These are phyloP conservation scores for Rhododendron ovatum DNA, from an alignment of 148 eudicot genomes.

Conservation along the genomic window DNA sequence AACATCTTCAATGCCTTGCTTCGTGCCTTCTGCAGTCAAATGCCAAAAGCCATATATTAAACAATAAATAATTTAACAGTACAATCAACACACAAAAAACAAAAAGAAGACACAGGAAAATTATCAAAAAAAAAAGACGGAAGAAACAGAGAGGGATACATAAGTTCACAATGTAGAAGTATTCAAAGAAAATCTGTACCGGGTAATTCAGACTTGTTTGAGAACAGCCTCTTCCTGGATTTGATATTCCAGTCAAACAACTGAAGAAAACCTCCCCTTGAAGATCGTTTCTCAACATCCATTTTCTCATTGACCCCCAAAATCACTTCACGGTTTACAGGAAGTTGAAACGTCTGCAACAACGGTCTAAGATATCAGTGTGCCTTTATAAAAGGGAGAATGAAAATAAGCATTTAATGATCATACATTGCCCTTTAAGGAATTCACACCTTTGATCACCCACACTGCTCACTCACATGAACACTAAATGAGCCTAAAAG, in stretches of 20 bases:
- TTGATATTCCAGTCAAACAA: slow-evolving; percentile 94
- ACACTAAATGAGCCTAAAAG: not conserved
- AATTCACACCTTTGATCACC: not conserved
- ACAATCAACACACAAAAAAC: not conserved
- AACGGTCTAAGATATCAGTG: not conserved
- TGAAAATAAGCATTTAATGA: not conserved
- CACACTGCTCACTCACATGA: not conserved
- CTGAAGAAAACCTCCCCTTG: slow-evolving; percentile 77
- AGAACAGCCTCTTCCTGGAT: slow-evolving; percentile 81
- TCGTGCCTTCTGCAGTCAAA: slow-evolving; percentile 43
- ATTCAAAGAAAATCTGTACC: slow-evolving; percentile 28
- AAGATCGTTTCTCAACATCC: slow-evolving; percentile 66
- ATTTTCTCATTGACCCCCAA: slow-evolving; percentile 35
- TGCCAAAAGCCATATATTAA: not conserved
- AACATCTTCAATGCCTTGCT: slow-evolving; percentile 49
- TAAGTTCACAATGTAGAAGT: not conserved
- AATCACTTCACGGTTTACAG: slow-evolving; percentile 13
- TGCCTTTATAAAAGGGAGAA: not conserved
- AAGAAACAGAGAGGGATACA: not conserved
- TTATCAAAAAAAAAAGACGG: not conserved
- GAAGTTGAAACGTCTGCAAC: slow-evolving; percentile 19
- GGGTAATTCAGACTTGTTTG: slow-evolving; percentile 54
- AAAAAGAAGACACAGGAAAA: not conserved
- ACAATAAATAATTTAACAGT: not conserved
- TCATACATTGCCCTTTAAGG: not conserved